Evolutionary conservation across 2,329 filamentous ascomycete species (phyloP).

Genomic region (Diaporthe vexans): DNA sequence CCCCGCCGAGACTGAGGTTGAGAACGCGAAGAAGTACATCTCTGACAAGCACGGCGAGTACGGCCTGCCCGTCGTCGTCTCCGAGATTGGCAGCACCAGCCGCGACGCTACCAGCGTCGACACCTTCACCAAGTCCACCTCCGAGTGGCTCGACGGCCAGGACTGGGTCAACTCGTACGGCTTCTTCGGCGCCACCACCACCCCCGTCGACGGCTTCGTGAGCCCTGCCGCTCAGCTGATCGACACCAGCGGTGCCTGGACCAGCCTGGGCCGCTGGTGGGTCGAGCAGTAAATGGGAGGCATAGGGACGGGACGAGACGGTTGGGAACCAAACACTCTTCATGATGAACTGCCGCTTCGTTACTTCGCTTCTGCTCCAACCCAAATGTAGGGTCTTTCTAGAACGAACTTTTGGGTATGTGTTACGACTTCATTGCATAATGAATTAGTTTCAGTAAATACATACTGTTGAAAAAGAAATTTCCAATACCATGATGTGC

Average conservation of each 20-base stretch:
- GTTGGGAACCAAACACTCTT: slow-evolving; percentile 2
- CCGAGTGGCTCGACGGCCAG: slow-evolving; percentile 58
- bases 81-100: slow-evolving; percentile 58
- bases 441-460: slow-evolving; percentile 29
- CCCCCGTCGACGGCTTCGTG: slow-evolving; percentile 59
- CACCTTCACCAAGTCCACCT: slow-evolving; percentile 55
- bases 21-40: slow-evolving; percentile 54
- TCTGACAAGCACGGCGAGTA: slow-evolving; percentile 53
- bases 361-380: slow-evolving; percentile 19
- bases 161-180: slow-evolving; percentile 59
- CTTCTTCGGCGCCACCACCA: slow-evolving; percentile 59
- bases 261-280: slow-evolving; percentile 44
- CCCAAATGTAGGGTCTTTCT: slow-evolving; percentile 14
- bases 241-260: slow-evolving; percentile 57
- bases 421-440: slow-evolving; percentile 17
- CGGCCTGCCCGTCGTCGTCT: slow-evolving; percentile 53
- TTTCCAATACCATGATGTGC: neutral
- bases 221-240: slow-evolving; percentile 62
- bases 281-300: slow-evolving; percentile 10
- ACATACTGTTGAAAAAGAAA: slow-evolving; percentile 28
- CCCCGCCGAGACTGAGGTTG: slow-evolving; percentile 48
- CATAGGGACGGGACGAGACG: slow-evolving; percentile 1
- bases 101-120: slow-evolving; percentile 54
- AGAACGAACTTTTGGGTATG: slow-evolving; percentile 31
- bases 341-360: slow-evolving; percentile 18